These are phyloP conservation scores for Fusarium neocosmosporiellum DNA, from an alignment of 2,329 filamentous ascomycete species.

Conservation along the genomic window DNA sequence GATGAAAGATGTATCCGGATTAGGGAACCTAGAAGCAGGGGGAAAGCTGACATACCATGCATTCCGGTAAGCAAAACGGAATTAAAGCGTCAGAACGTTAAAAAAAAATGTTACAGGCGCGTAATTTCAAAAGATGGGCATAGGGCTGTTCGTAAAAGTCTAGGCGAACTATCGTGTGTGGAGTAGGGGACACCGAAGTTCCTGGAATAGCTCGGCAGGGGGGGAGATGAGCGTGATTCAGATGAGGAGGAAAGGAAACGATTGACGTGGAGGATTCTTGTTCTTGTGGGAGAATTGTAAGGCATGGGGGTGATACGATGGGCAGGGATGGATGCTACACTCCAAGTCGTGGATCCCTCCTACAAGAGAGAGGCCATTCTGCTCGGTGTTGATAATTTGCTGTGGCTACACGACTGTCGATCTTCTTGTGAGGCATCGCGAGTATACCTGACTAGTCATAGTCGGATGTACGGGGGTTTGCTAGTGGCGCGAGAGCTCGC, in stretches of 20 bases:
- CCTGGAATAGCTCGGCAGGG: not conserved
- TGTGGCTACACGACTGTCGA: not conserved
- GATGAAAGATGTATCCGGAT: constrained; percentile 3
- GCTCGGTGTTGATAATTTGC: not conserved
- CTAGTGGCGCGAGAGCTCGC: not conserved
- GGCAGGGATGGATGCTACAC: not conserved
- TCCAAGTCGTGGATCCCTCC: not conserved
- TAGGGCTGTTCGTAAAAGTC: not conserved
- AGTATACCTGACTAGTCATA: not conserved
- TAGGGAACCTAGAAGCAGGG: not conserved
- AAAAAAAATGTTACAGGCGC: not conserved
- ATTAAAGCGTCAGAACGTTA: not conserved
- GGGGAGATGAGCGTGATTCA: not conserved
- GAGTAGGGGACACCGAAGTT: not conserved
- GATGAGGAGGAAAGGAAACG: not conserved
- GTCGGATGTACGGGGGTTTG: not conserved
- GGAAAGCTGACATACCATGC: not conserved
- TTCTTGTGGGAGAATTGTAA: not conserved
- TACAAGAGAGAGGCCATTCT: not conserved
- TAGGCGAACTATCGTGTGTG: not conserved
- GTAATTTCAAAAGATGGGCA: not conserved
- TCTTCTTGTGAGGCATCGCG: not conserved
- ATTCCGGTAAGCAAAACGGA: not conserved
- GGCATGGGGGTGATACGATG: not conserved
- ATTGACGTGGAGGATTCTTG: not conserved